Base-by-base conservation (phyloP, 768 basidiomycete species). In the Suillus spraguei region DNA sequence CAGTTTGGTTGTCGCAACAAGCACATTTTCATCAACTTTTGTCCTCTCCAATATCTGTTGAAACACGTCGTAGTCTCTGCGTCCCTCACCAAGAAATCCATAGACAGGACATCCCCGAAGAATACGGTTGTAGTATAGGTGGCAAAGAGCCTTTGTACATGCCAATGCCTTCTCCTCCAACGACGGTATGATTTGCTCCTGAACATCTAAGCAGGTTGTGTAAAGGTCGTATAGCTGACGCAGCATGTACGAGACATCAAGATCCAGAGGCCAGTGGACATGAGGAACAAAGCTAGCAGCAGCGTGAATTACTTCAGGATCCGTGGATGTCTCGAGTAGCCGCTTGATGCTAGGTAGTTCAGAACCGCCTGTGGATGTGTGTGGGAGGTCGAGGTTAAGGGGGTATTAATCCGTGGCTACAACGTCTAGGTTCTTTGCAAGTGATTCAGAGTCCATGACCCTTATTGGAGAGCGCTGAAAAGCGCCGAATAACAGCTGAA, bases 291-390 rank as follows among this genome's bases (percentile, higher is more conserved):
- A 22, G 47, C 13, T 13, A 49, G 47, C 47, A 49, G 47, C 47
- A 2, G 47, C 47, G 22, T 3, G 14, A 49, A 49, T 28, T 8
- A 49, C 42, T 53, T 58, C 65, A 36, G 65, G 66, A 64, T 70
- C 67, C 4, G 59, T 69, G 16, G 70, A 70, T 3, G 61, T 70
- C 42, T 66, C 62, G n/a, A 70, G 60, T 7, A 70, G 46, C 69
- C 69, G 70, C 44, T 52, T 36, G 32, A 70, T 64, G 8, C 60
- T 49, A 1, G 47, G 47, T 49, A 22, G 22, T 24, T 49, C 47
- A 5, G 24, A 22, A 47, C 11, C 5, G 46, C 5, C 7, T 5
- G 22, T 24, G 22, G 22, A n/a, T n/a, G 11, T 24, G 22, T 16
- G 14, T 3, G 5, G 2, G 5, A 49, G 47, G 5, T 49, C 3